A percentile compares a stretch with the other conserved stretches of the same genome.
Evolutionary conservation across 1,284 basidiomycete genomes (phyloP).

Genomic region (Cryptococcus maquisensis): DNA sequence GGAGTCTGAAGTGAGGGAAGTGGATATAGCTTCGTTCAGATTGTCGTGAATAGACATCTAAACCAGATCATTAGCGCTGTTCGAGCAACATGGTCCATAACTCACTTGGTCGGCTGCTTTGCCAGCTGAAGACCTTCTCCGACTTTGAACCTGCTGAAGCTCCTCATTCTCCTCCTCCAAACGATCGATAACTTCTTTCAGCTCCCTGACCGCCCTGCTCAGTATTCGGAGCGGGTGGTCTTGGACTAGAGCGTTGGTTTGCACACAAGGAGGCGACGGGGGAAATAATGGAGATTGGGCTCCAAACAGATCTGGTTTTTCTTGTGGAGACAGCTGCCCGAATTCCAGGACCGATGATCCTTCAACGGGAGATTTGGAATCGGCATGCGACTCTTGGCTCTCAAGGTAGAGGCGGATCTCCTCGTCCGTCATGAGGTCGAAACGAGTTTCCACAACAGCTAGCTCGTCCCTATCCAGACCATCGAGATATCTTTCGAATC

Average conservation of each 20-base stretch:
- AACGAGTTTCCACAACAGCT: constrained; percentile 32
- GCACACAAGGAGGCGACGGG: constrained; percentile 32
- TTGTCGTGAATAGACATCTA: constrained; percentile 34
- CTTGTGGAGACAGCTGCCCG: too few species aligned
- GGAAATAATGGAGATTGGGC: constrained; percentile 34
- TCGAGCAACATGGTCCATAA: background rate
- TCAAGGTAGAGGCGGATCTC: constrained; percentile 24
- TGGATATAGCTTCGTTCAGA: constrained; percentile 35
- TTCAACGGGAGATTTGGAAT: background rate
- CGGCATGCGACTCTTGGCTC: background rate
- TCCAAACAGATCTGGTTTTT: background rate
- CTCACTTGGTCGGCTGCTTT: constrained; percentile 25
- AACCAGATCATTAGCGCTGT: background rate
- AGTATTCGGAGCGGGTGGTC: constrained; percentile 39
- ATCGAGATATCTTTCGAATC: constrained; percentile 18
- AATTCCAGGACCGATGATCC: background rate
- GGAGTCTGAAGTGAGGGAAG: constrained; percentile 25
- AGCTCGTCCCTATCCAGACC: constrained; percentile 32
- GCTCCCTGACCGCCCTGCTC: constrained; percentile 34
- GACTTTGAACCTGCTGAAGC: constrained; percentile 8
- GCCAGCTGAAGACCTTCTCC: background rate
- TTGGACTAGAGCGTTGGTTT: background rate
- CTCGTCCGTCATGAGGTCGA: constrained; percentile 37
- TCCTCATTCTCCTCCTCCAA: constrained; percentile 37
- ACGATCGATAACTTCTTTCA: constrained; percentile 27